These are phyloP conservation scores for Kodamaea lidongshanica DNA, from an alignment of 805 yeast genomes.

Conservation along the genomic window DNA sequence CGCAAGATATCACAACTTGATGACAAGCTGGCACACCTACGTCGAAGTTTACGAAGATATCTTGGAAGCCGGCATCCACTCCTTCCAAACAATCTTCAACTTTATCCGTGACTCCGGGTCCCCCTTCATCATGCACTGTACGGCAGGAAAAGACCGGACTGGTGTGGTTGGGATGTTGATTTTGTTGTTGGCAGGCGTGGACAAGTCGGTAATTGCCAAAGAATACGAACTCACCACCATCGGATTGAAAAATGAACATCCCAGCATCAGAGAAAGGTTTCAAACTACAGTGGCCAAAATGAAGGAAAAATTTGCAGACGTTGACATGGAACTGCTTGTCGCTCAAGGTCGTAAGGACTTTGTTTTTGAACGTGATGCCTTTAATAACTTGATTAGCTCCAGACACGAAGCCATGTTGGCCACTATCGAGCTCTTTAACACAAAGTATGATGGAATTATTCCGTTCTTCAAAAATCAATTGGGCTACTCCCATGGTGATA, in stretches of 20 bases:
- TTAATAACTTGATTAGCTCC: constrained; percentile 55
- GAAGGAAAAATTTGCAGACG: constrained; percentile 20
- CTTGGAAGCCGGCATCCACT: constrained; percentile 41
- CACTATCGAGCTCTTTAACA: constrained; percentile 48
- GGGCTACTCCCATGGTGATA: constrained; percentile 41
- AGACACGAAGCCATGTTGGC: constrained; percentile 65
- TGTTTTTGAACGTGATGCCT: constrained; percentile 45
- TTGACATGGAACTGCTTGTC: constrained; percentile 18
- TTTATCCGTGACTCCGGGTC: constrained; percentile 49
- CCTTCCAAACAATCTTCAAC: constrained; percentile 46
- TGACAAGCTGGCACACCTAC: constrained; percentile 58
- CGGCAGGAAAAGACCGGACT: constrained; percentile 85
- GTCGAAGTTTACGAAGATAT: constrained; percentile 57
- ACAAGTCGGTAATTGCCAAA: constrained; percentile 54
- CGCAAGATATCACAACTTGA: constrained; percentile 44
- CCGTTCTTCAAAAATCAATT: constrained; percentile 41
- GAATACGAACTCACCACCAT: constrained; percentile 72
- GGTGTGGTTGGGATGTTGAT: constrained; percentile 69
- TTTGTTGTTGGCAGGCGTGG: constrained; percentile 58
- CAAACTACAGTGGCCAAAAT: constrained; percentile 26
- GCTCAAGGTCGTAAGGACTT: constrained; percentile 37
- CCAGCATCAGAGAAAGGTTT: constrained; percentile 31
- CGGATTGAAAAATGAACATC: constrained; percentile 52
- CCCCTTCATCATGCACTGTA: constrained; percentile 62
- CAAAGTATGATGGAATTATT: constrained; percentile 49